A percentile compares a stretch with the other conserved stretches of the same genome.
These are phyloP conservation scores for Leptodontidium sp. DNA, from an alignment of 2,329 filamentous ascomycete species.

Conservation along the genomic window DNA sequence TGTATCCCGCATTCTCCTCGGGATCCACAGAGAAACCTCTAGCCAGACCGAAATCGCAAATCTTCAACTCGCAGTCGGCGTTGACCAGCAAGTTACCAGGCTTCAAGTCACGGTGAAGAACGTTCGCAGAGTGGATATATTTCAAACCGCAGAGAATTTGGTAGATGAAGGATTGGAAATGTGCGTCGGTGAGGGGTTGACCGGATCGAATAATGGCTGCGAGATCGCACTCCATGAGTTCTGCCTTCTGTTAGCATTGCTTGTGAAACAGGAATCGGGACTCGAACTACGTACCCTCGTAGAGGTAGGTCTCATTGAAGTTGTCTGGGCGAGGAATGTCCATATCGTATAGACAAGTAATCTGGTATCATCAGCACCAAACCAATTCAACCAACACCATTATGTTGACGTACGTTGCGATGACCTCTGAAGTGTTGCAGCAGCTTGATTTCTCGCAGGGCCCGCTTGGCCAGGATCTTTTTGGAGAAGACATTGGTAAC, in stretches of 20 bases:
- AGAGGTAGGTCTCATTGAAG: slow-evolving; percentile 99
- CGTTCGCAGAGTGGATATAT: slow-evolving; percentile 99
- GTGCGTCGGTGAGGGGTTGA: slow-evolving; percentile 95
- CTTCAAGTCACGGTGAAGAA: slow-evolving; percentile 95
- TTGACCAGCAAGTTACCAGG: slow-evolving; percentile 97
- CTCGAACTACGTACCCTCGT: slow-evolving; percentile 75
- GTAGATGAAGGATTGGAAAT: slow-evolving; percentile 99
- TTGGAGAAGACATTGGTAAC: slow-evolving; percentile 99
- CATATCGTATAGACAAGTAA: slow-evolving; percentile 99
- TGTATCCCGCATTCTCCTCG: slow-evolving; percentile 98
- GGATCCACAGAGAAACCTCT: slow-evolving; percentile 97
- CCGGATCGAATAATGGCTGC: slow-evolving; percentile 98
- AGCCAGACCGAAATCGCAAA: slow-evolving; percentile 96
- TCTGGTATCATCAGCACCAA: slow-evolving; percentile 65
- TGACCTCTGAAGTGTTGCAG: slow-evolving; percentile 96
- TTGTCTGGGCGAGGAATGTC: slow-evolving; percentile 96
- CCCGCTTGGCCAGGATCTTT: slow-evolving; percentile 98
- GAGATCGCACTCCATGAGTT: slow-evolving; percentile 99
- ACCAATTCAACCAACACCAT: slow-evolving; percentile 17
- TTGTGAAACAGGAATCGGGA: not conserved
- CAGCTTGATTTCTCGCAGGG: slow-evolving; percentile 97
- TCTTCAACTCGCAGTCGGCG: slow-evolving; percentile 98
- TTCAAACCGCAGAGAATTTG: slow-evolving; percentile 98
- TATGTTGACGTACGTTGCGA: slow-evolving; percentile 71
- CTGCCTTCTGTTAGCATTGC: slow-evolving; percentile 56